phyloP scores from a whole-genome alignment of 768 basidiomycete genomes.

The Botryobasidium botryosum region DNA sequence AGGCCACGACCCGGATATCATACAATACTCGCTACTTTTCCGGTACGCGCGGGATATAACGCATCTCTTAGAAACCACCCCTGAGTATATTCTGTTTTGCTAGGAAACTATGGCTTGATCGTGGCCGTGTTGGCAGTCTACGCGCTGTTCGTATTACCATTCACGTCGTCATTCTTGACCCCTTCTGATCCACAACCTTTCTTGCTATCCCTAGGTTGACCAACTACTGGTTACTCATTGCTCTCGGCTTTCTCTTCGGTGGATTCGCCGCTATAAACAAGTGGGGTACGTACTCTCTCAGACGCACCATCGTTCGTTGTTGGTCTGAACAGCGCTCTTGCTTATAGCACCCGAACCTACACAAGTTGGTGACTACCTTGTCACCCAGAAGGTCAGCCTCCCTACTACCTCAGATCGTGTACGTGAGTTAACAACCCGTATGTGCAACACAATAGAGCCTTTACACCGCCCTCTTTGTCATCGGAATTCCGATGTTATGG shows the following conservation, averaged over 20 bases:
- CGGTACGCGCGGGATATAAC: constrained; percentile 25
- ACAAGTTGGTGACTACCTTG: constrained; percentile 59
- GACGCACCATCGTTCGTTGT: background rate
- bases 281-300: constrained; percentile 44
- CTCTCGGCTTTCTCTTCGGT: constrained; percentile 75
- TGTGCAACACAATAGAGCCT: too few relatives aligned
- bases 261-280: constrained; percentile 82
- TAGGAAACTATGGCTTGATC: constrained; percentile 79
- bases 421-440: too few relatives aligned
- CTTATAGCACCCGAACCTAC: constrained; percentile 62
- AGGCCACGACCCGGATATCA: constrained; percentile 37
- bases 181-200: background rate
- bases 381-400: constrained; percentile 89
- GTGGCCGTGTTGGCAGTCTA: constrained; percentile 67
- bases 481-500: constrained; percentile 82
- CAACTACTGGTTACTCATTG: constrained; percentile 65
- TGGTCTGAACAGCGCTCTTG: constrained; percentile 2
- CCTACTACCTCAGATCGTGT: too few relatives aligned
- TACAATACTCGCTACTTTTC: constrained; percentile 14
- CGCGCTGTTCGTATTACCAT: constrained; percentile 41
- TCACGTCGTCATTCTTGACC: constrained; percentile 11
- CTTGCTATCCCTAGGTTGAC: constrained; percentile 37
- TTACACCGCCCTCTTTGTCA: constrained; percentile 77
- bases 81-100: constrained; percentile 15
- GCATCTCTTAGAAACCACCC: constrained; percentile 46